A percentile compares a stretch with the other conserved stretches of the same genome.
Evolutionary conservation across 768 basidiomycete species (phyloP).

Genomic region (Naganishia friedmannii): DNA sequence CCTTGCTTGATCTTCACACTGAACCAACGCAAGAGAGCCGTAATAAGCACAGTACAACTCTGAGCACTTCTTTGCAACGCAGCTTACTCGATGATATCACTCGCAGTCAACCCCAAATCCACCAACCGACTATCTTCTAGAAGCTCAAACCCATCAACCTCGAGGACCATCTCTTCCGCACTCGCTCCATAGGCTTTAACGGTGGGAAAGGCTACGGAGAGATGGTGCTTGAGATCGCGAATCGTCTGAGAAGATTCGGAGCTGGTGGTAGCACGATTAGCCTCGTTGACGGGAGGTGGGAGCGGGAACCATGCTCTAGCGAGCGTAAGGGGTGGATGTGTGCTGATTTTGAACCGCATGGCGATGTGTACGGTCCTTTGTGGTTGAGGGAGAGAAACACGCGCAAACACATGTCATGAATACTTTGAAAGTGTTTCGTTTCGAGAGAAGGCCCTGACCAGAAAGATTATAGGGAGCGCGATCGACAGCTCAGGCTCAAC

Average conservation of each 20-base stretch:
- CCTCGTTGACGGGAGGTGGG: background rate
- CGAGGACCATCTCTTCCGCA: slow-evolving; percentile 11
- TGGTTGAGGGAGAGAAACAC: background rate
- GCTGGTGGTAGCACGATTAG: background rate
- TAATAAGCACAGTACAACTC: background rate
- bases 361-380: too few species aligned
- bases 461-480: background rate
- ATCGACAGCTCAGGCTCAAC: background rate
- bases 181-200: slow-evolving; percentile 9
- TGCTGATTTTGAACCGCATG: slow-evolving; percentile 30
- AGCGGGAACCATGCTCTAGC: slow-evolving; percentile 28
- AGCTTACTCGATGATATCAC: slow-evolving; percentile 30
- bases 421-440: too few species aligned
- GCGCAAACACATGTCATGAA: too few species aligned
- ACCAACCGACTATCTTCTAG: slow-evolving; percentile 21
- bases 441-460: background rate
- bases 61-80: background rate
- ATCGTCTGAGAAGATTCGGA: background rate
- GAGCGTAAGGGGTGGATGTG: slow-evolving; percentile 20
- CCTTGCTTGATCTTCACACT: slow-evolving; percentile 24
- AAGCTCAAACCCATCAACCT: slow-evolving; percentile 31
- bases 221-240: slow-evolving; percentile 16
- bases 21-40: background rate
- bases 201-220: slow-evolving; percentile 2
- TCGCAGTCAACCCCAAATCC: slow-evolving; percentile 13